These are phyloP conservation scores for Ceratocystis alfenasii DNA, from an alignment of 2,329 filamentous ascomycete species.

Conservation along the genomic window DNA sequence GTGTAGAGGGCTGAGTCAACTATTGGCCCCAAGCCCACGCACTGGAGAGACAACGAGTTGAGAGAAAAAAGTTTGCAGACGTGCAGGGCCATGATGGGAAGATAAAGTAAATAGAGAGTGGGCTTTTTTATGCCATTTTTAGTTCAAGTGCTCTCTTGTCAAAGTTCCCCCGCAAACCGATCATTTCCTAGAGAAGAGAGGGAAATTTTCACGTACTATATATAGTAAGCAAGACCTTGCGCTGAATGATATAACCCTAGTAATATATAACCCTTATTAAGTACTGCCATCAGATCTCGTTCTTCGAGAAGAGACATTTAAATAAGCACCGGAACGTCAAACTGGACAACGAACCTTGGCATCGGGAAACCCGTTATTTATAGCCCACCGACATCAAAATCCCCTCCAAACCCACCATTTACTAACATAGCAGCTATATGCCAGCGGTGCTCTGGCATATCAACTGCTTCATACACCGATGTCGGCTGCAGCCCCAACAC, in stretches of 20 bases:
- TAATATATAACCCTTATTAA: neutral
- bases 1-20: slow-evolving; percentile 4
- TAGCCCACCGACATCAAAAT: slow-evolving; percentile 40
- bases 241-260: neutral
- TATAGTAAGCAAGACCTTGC: neutral
- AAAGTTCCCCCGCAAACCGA: neutral
- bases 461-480: slow-evolving; percentile 37
- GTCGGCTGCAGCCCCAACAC: slow-evolving; percentile 42
- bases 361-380: slow-evolving; percentile 23
- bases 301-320: neutral
- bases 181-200: neutral
- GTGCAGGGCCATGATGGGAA: neutral
- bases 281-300: neutral
- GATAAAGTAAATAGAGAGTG: neutral
- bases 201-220: neutral
- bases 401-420: slow-evolving; percentile 52
- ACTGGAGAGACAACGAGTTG: slow-evolving; percentile 8
- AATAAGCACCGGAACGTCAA: neutral
- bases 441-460: slow-evolving; percentile 49
- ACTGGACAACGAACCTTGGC: neutral
- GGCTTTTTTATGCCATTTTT: neutral
- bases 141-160: neutral
- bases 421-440: slow-evolving; percentile 54
- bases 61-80: slow-evolving; percentile 6
- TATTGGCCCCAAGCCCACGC: neutral